Percentiles rank a stretch among this genome's conserved stretches.
Evolutionary conservation across 768 basidiomycete species (phyloP).

Genomic region (Grammothele lineata): DNA sequence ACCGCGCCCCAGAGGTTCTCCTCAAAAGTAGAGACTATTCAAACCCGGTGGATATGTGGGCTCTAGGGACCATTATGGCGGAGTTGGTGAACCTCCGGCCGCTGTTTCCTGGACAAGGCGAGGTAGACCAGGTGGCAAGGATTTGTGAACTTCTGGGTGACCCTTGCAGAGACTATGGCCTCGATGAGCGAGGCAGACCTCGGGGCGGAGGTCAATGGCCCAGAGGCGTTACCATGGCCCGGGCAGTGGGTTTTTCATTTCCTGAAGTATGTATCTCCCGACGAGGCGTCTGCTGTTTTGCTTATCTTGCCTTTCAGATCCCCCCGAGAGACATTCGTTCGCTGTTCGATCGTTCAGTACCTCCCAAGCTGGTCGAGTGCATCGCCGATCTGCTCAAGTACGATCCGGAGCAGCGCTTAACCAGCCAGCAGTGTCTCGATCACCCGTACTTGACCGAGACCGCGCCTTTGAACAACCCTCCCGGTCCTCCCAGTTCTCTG

Average conservation of each 20-base stretch:
- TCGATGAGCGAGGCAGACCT: slow-evolving; percentile 60
- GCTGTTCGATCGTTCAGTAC: slow-evolving; percentile 76
- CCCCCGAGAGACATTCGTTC: slow-evolving; percentile 62
- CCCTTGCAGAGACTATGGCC: slow-evolving; percentile 78
- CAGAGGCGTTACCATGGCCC: slow-evolving; percentile 83
- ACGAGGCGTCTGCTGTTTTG: slow-evolving; percentile 7
- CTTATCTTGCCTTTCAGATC: slow-evolving; percentile 37
- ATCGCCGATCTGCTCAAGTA: slow-evolving; percentile 90
- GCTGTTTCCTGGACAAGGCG: slow-evolving; percentile 89
- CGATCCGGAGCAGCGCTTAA: slow-evolving; percentile 84
- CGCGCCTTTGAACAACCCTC: slow-evolving; percentile 58
- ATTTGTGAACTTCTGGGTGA: slow-evolving; percentile 95
- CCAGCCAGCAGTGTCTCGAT: slow-evolving; percentile 80
- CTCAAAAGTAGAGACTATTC: slow-evolving; percentile 91
- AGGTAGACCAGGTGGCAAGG: slow-evolving; percentile 86
- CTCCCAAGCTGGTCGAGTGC: slow-evolving; percentile 81
- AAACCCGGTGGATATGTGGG: slow-evolving; percentile 99
- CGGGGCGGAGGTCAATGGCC: slow-evolving; percentile 89
- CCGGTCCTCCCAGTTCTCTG: slow-evolving; percentile 41
- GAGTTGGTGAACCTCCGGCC: slow-evolving; percentile 94
- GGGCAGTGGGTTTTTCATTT: slow-evolving; percentile 81
- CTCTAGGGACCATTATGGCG: slow-evolving; percentile 96
- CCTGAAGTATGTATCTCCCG: slow-evolving; percentile 58
- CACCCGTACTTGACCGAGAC: slow-evolving; percentile 89
- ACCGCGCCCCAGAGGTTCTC: slow-evolving; percentile 96